Base-by-base conservation (phyloP, 2,329 filamentous ascomycete species). In the Cordyceps militaris region DNA sequence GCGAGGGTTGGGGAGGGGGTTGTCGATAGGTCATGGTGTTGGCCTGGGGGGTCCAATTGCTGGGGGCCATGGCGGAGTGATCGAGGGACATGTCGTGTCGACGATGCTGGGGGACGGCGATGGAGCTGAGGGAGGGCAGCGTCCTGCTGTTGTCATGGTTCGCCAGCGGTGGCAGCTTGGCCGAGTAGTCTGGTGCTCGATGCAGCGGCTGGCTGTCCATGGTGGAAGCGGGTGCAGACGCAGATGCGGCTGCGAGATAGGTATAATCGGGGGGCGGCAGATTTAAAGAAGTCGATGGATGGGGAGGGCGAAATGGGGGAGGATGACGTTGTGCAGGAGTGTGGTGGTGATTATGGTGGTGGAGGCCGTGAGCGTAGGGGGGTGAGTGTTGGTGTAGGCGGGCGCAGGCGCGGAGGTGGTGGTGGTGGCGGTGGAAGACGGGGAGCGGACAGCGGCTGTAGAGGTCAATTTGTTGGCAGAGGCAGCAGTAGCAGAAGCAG, bases 1-100 rank as follows among this genome's bases (percentile, higher is more conserved):
- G 71, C 13, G 56, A 58, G 1, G 67, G 52, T 30, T 64, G 62
- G 21, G 60, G 56, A 59, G 7, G 48, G 56, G 67, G 59, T 11
- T 66, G 62, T 59, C 70, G 66, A 51, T 79, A 81, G 8, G 74
- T 71, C 10, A 77, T 76, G 58, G 80, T 80, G 50, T 79, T 66
- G 59, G 74, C 75, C 23, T 76, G 75, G 47, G 55, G 68, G 59
- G 40, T 68, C 59, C 56, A 58, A 46, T 58, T 36, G 47, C 47
- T 47, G 56, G 56, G 47, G 2, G 56, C 55, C 44, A 58, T 63
- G n/a, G 44, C 30, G 24, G 26, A 21, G 34, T 43, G 44, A 24
- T 56, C 53, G 32, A 48, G 59, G 19, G 53, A 54, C 16, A 63
- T 61, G 28, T 64, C 65, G 59, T 64, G 48, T 21, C 40, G 50